A percentile compares a stretch with the other conserved stretches of the same genome.
Conservation (phyloP, 2,329 filamentous ascomycete genomes). For the Cytospora chrysosperma region DNA sequence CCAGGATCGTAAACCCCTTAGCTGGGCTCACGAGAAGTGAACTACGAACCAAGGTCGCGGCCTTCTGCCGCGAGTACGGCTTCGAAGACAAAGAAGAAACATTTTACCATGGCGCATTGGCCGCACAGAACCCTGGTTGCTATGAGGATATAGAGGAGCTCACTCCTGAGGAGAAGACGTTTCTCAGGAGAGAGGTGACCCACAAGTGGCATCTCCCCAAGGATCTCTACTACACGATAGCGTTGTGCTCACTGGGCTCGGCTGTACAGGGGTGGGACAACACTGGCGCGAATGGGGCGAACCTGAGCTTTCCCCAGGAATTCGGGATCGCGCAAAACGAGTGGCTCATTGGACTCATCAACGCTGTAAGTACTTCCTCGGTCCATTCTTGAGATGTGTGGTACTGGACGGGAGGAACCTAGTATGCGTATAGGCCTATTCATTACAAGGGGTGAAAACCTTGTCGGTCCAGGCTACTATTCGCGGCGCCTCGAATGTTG, state of each 20-base stretch:
- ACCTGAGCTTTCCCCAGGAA: slow-evolving; percentile 56
- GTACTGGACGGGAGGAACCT: too few relatives aligned
- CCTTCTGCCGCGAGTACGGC: slow-evolving; percentile 58
- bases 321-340: slow-evolving; percentile 48
- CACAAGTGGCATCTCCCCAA: slow-evolving; percentile 67
- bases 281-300: slow-evolving; percentile 40
- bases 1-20: slow-evolving; percentile 54
- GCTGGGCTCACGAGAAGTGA: slow-evolving; percentile 50
- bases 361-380: slow-evolving; percentile 41
- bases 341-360: slow-evolving; percentile 62
- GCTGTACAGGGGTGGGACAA: slow-evolving; percentile 52
- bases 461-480: too few relatives aligned
- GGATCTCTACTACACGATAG: slow-evolving; percentile 64
- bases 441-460: too few relatives aligned
- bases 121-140: slow-evolving; percentile 66
- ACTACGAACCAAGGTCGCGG: slow-evolving; percentile 55
- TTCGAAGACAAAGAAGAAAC: slow-evolving; percentile 57
- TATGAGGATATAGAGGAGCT: slow-evolving; percentile 64
- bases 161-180: slow-evolving; percentile 33
- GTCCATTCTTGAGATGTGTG: too few relatives aligned
- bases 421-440: too few relatives aligned
- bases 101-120: slow-evolving; percentile 67
- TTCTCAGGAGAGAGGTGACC: slow-evolving; percentile 58
- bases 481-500: too few relatives aligned
- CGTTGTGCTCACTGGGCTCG: slow-evolving; percentile 54